Conservation (phyloP, 2,329 filamentous ascomycete genomes). For the Diaporthe helianthi region DNA sequence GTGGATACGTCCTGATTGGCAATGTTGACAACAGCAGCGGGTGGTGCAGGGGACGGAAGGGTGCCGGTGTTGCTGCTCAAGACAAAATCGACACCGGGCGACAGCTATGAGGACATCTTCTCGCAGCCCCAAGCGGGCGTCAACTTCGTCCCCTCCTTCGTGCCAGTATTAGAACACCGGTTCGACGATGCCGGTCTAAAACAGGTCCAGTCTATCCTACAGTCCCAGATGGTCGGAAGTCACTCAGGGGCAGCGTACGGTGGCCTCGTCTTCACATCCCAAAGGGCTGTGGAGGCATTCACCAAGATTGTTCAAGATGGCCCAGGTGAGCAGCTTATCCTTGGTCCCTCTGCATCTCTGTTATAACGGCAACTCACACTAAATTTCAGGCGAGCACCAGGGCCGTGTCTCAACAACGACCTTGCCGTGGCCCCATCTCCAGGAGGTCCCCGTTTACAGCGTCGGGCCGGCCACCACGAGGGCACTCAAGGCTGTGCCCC, state of each 20-base stretch:
- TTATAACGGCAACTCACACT: conserved; percentile 38
- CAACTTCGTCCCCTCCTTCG: conserved; percentile 70
- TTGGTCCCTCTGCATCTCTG: neutral
- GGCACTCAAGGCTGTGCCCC: conserved; percentile 66
- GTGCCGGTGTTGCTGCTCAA: conserved; percentile 76
- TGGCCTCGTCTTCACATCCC: conserved; percentile 84
- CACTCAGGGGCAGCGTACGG: conserved; percentile 61
- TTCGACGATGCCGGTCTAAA: conserved; percentile 67
- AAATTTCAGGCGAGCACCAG: conserved; percentile 3
- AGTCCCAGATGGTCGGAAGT: conserved; percentile 48
- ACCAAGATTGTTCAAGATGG: conserved; percentile 65
- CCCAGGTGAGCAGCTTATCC: conserved; percentile 44
- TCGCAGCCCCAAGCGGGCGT: conserved; percentile 48
- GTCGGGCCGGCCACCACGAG: conserved; percentile 83
- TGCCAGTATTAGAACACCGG: conserved; percentile 78
- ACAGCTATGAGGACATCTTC: conserved; percentile 77
- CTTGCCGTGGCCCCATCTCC: conserved; percentile 58
- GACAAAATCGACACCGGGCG: conserved; percentile 74
- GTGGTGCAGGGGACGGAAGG: neutral
- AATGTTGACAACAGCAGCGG: conserved; percentile 30
- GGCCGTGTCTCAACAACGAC: conserved; percentile 1
- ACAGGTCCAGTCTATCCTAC: conserved; percentile 59
- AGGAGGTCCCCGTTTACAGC: conserved; percentile 72
- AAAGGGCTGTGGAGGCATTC: conserved; percentile 83
- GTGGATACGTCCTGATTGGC: neutral